A percentile compares a stretch with the other conserved stretches of the same genome.
Evolutionary conservation across 306 rosid species (phyloP).

Genomic region (Dalbergia cochinchinensis): DNA sequence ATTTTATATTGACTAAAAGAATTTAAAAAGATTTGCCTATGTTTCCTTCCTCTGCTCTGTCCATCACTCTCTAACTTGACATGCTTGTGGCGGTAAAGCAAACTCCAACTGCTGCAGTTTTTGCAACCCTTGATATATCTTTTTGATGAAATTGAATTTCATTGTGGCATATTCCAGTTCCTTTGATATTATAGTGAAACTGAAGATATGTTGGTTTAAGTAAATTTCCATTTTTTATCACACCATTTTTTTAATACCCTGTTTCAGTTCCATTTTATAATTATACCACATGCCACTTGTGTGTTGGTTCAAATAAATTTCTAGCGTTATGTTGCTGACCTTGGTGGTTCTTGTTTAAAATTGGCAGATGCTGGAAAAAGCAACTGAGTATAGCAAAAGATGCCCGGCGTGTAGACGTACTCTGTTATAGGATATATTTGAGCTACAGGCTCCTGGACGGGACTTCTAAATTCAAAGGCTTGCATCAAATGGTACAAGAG

Average conservation of each 20-base stretch:
- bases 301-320: conserved; percentile 28
- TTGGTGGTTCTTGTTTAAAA: conserved; percentile 47
- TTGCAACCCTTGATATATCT: conserved; percentile 26
- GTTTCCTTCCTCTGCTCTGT: conserved; percentile 18
- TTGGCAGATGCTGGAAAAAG: conserved; percentile 90
- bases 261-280: not conserved
- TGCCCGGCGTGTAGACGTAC: conserved; percentile 93
- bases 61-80: not conserved
- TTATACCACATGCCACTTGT: conserved; percentile 31
- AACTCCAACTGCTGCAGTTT: conserved; percentile 17
- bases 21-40: conserved; percentile 17
- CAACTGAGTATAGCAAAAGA: conserved; percentile 86
- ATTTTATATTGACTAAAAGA: not conserved
- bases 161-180: conserved; percentile 11
- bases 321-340: conserved; percentile 39
- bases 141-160: conserved; percentile 28
- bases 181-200: conserved; percentile 5
- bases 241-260: too few species aligned
- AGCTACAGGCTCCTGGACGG: conserved; percentile 85
- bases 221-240: too few species aligned
- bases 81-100: conserved; percentile 27
- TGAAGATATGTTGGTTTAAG: not conserved
- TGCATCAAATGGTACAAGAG: conserved; percentile 77
- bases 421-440: conserved; percentile 85
- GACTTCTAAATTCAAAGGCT: conserved; percentile 78